phyloP scores from a whole-genome alignment of 2,329 filamentous ascomycete genomes.

The Monosporascus sp. region DNA sequence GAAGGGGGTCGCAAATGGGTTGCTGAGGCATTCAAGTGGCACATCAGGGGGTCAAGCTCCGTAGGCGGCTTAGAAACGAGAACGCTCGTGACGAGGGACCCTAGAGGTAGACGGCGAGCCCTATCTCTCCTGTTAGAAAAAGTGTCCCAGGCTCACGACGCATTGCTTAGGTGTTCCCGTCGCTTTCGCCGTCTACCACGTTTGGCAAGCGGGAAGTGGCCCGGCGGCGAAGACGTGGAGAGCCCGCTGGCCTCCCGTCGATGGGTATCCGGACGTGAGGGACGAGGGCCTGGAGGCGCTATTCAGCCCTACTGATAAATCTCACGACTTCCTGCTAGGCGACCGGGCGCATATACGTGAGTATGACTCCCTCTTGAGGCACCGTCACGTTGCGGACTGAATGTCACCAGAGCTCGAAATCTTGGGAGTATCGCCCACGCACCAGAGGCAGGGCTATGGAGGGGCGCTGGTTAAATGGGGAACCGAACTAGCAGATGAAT shows the following conservation, averaged over 20 bases:
- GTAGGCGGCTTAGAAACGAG: neutral
- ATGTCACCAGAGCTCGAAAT: constrained; percentile 9
- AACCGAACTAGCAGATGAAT: constrained; percentile 8
- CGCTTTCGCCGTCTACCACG: neutral
- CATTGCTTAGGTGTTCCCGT: neutral
- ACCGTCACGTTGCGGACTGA: neutral
- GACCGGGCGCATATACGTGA: neutral
- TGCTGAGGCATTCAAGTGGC: neutral
- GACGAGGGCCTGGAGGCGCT: neutral
- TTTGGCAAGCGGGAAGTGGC: neutral
- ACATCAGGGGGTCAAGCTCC: neutral
- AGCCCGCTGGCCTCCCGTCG: neutral
- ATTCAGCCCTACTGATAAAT: neutral
- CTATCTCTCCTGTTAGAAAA: neutral
- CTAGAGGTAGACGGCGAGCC: neutral
- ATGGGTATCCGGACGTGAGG: neutral
- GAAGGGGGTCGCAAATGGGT: neutral
- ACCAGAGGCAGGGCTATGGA: constrained; percentile 9
- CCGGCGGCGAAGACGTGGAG: neutral
- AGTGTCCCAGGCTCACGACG: neutral
- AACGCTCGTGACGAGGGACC: neutral
- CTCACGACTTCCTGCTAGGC: neutral
- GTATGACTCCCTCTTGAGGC: neutral
- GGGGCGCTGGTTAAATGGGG: constrained; percentile 9
- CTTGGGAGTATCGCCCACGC: constrained; percentile 4